A percentile compares a stretch with the other conserved stretches of the same genome.
phyloP scores from a whole-genome alignment of 805 yeast genomes.

The Schwanniomyces pseudopolymorphus region DNA sequence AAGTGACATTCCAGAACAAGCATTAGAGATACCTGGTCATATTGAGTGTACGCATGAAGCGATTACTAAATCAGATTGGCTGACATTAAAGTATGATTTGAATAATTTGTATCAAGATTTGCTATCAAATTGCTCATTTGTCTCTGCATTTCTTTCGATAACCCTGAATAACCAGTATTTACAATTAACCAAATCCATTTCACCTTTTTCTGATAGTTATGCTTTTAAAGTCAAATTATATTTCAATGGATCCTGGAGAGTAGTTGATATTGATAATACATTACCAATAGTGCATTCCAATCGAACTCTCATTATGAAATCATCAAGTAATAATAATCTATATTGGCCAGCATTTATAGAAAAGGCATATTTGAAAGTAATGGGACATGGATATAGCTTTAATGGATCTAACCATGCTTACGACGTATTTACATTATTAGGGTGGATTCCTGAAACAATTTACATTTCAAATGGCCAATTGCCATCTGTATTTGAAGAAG shows the following conservation, averaged over 20 bases:
- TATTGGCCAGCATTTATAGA: slow-evolving; percentile 76
- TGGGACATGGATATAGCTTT: slow-evolving; percentile 59
- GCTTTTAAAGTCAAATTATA: slow-evolving; percentile 40
- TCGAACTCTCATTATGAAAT: slow-evolving; percentile 35
- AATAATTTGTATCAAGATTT: slow-evolving; percentile 46
- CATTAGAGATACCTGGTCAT: slow-evolving; percentile 12
- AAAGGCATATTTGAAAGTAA: slow-evolving; percentile 65
- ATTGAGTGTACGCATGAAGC: slow-evolving; percentile 6
- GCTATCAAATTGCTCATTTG: slow-evolving; percentile 73
- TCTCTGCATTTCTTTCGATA: slow-evolving; percentile 62
- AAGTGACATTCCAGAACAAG: slow-evolving; percentile 2
- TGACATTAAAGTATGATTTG: slow-evolving; percentile 35
- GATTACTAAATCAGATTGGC: slow-evolving; percentile 31
- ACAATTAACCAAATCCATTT: slow-evolving; percentile 21
- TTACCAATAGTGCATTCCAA: slow-evolving; percentile 36
- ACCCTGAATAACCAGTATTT: slow-evolving; percentile 20
- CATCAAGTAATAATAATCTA: slow-evolving; percentile 29
- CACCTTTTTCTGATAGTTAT: slow-evolving; percentile 21
- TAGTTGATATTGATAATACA: slow-evolving; percentile 45
- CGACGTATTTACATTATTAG: slow-evolving; percentile 64
- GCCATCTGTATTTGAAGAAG: slow-evolving; percentile 19
- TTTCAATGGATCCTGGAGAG: slow-evolving; percentile 55
- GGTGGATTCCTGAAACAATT: slow-evolving; percentile 69
- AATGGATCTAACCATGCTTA: slow-evolving; percentile 74
- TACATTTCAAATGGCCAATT: slow-evolving; percentile 36